Conservation (phyloP, 2,329 filamentous ascomycete genomes). For the Nothophoma quercina region DNA sequence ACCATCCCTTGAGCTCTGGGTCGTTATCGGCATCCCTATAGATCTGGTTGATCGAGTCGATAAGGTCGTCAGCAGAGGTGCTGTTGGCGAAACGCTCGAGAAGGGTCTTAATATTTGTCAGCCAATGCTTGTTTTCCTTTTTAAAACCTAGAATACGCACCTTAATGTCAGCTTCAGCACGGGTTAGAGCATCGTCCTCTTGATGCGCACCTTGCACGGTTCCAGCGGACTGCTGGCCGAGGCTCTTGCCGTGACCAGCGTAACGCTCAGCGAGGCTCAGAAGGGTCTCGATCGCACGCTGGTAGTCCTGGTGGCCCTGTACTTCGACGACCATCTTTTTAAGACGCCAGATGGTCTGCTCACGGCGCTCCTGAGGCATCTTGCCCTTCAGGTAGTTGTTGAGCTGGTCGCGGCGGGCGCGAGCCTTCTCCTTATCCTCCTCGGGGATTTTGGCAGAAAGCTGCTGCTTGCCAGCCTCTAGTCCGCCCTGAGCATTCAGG, state of each 20-base stretch:
- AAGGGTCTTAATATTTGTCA: slow-evolving; percentile 70
- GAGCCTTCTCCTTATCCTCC: slow-evolving; percentile 57
- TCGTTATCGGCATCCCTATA: slow-evolving; percentile 89
- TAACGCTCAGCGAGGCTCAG: slow-evolving; percentile 87
- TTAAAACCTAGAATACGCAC: slow-evolving; percentile 58
- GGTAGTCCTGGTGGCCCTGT: slow-evolving; percentile 93
- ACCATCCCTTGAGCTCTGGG: slow-evolving; percentile 87
- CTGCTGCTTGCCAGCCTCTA: slow-evolving; percentile 63
- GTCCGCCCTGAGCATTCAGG: slow-evolving; percentile 61
- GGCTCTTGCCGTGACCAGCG: slow-evolving; percentile 71
- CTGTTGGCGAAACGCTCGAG: slow-evolving; percentile 96
- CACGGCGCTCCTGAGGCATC: slow-evolving; percentile 89
- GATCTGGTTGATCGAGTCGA: slow-evolving; percentile 82
- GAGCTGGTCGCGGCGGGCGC: slow-evolving; percentile 58
- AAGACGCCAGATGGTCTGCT: slow-evolving; percentile 88
- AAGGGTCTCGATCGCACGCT: slow-evolving; percentile 87
- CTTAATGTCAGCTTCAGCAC: slow-evolving; percentile 81
- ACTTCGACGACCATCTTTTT: slow-evolving; percentile 99
- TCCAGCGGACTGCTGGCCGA: slow-evolving; percentile 70
- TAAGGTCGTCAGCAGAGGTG: slow-evolving; percentile 86
- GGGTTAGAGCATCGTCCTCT: slow-evolving; percentile 67
- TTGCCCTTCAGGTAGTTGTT: slow-evolving; percentile 84
- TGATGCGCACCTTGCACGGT: slow-evolving; percentile 78
- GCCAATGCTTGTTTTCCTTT: slow-evolving; percentile 52
- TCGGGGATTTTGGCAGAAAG: slow-evolving; percentile 70